Evolutionary conservation across 129 eudicot genomes (phyloP).

Genomic region (Erigeron canadensis): DNA sequence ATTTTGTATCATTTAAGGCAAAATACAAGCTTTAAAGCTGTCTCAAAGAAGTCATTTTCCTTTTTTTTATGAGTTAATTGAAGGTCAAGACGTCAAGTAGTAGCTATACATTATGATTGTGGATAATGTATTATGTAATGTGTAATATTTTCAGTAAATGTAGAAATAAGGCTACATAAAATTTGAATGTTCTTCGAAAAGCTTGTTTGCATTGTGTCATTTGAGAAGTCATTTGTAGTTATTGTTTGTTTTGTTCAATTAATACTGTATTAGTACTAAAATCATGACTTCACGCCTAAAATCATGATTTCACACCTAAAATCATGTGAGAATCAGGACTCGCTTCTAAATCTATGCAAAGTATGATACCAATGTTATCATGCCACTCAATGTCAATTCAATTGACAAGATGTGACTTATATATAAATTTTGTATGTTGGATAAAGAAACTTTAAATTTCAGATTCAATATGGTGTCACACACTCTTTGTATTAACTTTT

Average conservation of each 20-base stretch:
- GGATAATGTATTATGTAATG: no score
- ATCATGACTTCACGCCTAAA: neutral
- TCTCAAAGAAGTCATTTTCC: no score
- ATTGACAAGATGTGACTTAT: neutral
- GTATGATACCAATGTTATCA: neutral
- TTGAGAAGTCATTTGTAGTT: neutral
- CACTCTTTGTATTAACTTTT: neutral
- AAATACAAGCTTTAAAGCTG: no score
- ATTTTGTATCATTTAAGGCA: no score
- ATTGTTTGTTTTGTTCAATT: neutral
- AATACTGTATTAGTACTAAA: neutral
- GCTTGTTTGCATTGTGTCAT: neutral
- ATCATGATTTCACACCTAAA: no score
- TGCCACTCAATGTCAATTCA: neutral
- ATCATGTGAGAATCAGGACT: neutral
- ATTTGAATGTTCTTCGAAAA: neutral
- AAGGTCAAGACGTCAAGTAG: no score
- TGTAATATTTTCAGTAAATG: no score
- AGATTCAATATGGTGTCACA: neutral
- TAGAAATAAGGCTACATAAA: constrained; percentile 12
- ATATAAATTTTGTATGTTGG: neutral
- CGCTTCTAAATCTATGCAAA: neutral
- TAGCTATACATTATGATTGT: no score
- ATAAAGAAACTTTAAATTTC: neutral
- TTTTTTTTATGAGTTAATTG: no score